A percentile compares a stretch with the other conserved stretches of the same genome.
These are phyloP conservation scores for Phoenix roebelenii DNA, from an alignment of 176 grass and related monocot genomes.

Conservation along the genomic window DNA sequence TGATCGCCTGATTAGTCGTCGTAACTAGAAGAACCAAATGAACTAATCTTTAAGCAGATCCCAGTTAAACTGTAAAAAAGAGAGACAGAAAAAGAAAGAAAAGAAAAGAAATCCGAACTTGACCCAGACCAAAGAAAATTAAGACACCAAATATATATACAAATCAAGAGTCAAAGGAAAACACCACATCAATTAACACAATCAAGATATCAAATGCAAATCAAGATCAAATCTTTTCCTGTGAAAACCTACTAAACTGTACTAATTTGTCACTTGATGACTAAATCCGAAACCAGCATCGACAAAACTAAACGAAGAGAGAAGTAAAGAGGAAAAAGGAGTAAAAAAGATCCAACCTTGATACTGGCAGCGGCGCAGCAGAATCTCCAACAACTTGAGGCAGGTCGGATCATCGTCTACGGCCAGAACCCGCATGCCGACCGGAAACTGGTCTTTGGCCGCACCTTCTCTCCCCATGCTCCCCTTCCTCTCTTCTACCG, in stretches of 20 bases:
- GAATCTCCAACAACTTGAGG: conserved; percentile 48
- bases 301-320: neutral
- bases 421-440: conserved; percentile 76
- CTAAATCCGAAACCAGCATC: neutral
- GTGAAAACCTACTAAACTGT: too few relatives aligned
- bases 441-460: conserved; percentile 47
- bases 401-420: conserved; percentile 66
- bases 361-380: conserved; percentile 40
- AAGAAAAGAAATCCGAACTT: neutral
- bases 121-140: neutral
- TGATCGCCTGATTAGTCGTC: conserved; percentile 47
- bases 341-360: conserved; percentile 14
- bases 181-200: too few relatives aligned
- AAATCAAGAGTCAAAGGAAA: too few relatives aligned
- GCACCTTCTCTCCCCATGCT: conserved; percentile 8
- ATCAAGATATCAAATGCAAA: too few relatives aligned
- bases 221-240: too few relatives aligned
- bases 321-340: neutral
- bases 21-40: conserved; percentile 47
- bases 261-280: neutral
- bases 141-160: neutral
- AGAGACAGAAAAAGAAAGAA: neutral
- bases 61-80: neutral
- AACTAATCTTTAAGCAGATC: conserved; percentile 10
- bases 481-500: conserved; percentile 24